Evolutionary conservation across 148 eudicot genomes (phyloP), one percentile per base, ranked within the genome.

Genomic region (Silene latifolia): DNA sequence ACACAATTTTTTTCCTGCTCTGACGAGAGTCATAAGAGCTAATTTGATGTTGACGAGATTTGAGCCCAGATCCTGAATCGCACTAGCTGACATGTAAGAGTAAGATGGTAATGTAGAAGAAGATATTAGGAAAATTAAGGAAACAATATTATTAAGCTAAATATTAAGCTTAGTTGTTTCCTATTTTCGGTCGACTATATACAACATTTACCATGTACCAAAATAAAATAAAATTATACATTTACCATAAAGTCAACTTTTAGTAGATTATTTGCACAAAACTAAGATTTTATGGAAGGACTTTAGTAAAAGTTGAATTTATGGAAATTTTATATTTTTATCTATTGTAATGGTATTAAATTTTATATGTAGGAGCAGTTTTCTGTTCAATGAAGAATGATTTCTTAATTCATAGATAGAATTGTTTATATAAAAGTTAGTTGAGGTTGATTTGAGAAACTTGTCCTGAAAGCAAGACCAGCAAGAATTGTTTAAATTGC

Each of bases 401-500:
- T 27, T 27, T 27, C 29, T 27, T 27, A 27, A 27, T 29, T 7
- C 35, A 67, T 0, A 25, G 18, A 51, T 39, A 24, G 10, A 54
- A 60, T 72, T 67, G 19, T 76, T 57, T 59, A 67, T 23, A 10
- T 39, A 53, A 67, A 69, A 73, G 88, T 87, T 85, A 63, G 88
- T 81, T 85, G 86, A 78, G 79, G 70, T 76, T 77, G 76, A 74
- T 76, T 39, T 59, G 70, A 11, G 78, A 77, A 79, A 53, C 78
- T 85, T 82, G 73, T 75, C 58, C 76, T 78, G 76, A 61, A 81
- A 87, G 92, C 83, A 72, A 89, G 76, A 93, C 79, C 79, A 83
- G 89, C 88, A 51, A 51, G 56, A 51, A 18, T 51, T 2, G 56
- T 84, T 80, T 72, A 85, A 85, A 83, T 79, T 77, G 81, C 72